Evolutionary conservation across 1,284 basidiomycete genomes (phyloP).

Genomic region (Neolentinus lepideus): DNA sequence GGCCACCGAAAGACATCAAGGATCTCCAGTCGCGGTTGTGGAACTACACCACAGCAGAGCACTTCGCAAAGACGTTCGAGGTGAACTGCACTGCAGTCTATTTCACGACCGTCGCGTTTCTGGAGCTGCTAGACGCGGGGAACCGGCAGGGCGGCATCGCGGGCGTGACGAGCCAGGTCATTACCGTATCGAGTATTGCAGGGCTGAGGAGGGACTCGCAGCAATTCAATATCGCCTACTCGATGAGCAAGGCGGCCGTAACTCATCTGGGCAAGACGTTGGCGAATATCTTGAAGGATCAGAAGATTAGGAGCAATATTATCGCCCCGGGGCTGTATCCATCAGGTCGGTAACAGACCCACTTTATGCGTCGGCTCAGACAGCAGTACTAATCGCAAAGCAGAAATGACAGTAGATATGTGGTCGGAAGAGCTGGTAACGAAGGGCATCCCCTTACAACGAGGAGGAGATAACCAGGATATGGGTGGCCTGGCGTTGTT

Average conservation of each 20-base stretch:
- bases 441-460: constrained; percentile 48
- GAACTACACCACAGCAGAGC: constrained; percentile 49
- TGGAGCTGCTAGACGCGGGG: constrained; percentile 62
- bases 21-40: constrained; percentile 58
- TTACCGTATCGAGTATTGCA: constrained; percentile 62
- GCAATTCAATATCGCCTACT: constrained; percentile 60
- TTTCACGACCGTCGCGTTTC: constrained; percentile 65
- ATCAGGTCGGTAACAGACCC: constrained; percentile 44
- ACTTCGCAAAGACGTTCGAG: constrained; percentile 57
- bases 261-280: constrained; percentile 66
- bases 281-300: constrained; percentile 60
- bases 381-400: constrained; percentile 11
- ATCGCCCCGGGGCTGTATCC: constrained; percentile 67
- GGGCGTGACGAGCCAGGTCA: constrained; percentile 36
- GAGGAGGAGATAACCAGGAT: constrained; percentile 52
- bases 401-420: constrained; percentile 62
- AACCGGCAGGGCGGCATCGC: constrained; percentile 34
- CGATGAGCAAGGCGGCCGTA: constrained; percentile 59
- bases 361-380: constrained; percentile 1
- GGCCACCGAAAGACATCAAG: constrained; percentile 34
- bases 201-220: constrained; percentile 57
- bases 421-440: constrained; percentile 33
- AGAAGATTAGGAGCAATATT: constrained; percentile 69
- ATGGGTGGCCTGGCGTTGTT: constrained; percentile 67
- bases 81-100: constrained; percentile 67